These are phyloP conservation scores for Drosera spatulata DNA, from an alignment of 179 eudicot species.

Conservation along the genomic window DNA sequence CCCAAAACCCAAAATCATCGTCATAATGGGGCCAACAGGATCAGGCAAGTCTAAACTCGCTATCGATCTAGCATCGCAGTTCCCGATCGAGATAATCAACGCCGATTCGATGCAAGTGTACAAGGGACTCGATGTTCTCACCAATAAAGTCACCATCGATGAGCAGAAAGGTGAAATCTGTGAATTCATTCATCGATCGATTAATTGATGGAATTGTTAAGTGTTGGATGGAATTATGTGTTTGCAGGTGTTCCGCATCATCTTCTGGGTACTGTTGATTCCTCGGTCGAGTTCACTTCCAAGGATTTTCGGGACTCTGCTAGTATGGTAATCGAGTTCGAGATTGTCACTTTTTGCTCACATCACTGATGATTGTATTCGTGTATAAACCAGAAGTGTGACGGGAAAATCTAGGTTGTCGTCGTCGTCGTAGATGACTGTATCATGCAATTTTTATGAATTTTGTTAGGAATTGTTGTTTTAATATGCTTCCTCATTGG, in stretches of 20 bases:
- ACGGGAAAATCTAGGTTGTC: too few relatives aligned
- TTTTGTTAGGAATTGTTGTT: too few relatives aligned
- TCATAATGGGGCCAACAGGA: conserved; percentile 88
- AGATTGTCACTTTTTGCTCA: neutral
- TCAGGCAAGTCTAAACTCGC: conserved; percentile 79
- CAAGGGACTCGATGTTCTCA: conserved; percentile 74
- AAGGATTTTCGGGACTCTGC: conserved; percentile 81
- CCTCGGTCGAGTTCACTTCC: conserved; percentile 66
- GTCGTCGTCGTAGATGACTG: too few relatives aligned
- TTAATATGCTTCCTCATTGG: too few relatives aligned
- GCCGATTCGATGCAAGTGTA: conserved; percentile 98
- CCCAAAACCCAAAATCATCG: conserved; percentile 47
- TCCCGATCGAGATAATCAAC: conserved; percentile 73
- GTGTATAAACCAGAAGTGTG: too few relatives aligned
- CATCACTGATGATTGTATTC: too few relatives aligned
- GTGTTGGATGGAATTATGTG: too few relatives aligned
- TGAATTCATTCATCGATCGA: neutral
- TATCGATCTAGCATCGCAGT: conserved; percentile 64
- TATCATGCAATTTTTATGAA: too few relatives aligned
- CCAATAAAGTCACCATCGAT: conserved; percentile 69
- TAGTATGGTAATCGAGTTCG: conserved; percentile 32
- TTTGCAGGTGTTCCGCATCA: conserved; percentile 80
- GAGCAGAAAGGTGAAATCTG: conserved; percentile 53
- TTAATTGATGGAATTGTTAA: too few relatives aligned
- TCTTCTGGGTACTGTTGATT: conserved; percentile 67